Percentiles rank a stretch among this genome's conserved stretches.
phyloP scores from a whole-genome alignment of 306 rosid genomes.

The Quillaja saponaria region DNA sequence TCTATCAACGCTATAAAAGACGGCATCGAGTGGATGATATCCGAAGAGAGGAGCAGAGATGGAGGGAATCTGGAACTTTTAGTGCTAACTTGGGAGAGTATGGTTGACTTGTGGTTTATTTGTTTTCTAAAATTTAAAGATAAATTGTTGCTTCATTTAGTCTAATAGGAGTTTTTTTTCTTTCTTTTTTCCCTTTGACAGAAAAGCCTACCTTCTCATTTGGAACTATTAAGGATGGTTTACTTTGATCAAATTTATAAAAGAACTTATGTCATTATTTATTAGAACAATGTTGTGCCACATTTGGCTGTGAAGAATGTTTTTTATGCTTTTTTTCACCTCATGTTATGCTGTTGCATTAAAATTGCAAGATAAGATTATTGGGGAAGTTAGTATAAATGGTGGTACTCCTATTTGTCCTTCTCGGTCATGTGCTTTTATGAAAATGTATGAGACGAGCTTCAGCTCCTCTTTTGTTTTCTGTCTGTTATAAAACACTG shows the following conservation, averaged over 20 bases:
- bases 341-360: too few relatives aligned
- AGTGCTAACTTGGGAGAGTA: slow-evolving; percentile 82
- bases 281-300: too few relatives aligned
- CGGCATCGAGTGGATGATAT: slow-evolving; percentile 78
- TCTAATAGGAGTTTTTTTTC: slow-evolving; percentile 15
- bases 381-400: slow-evolving; percentile 20
- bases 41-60: slow-evolving; percentile 70
- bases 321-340: too few relatives aligned
- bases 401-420: too few relatives aligned
- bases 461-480: too few relatives aligned
- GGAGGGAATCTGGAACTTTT: slow-evolving; percentile 82
- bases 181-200: not conserved
- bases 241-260: slow-evolving; percentile 15
- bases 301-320: too few relatives aligned
- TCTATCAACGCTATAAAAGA: slow-evolving; percentile 71
- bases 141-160: slow-evolving; percentile 17
- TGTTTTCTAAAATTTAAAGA: not conserved
- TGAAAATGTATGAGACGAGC: too few relatives aligned
- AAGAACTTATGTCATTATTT: slow-evolving; percentile 13
- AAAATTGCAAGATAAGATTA: slow-evolving; percentile 5
- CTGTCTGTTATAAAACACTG: too few relatives aligned
- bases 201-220: slow-evolving; percentile 15
- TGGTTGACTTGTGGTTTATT: slow-evolving; percentile 32
- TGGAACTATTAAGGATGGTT: slow-evolving; percentile 16
- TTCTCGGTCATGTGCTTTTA: too few relatives aligned